Evolutionary conservation across 441 rosid species (phyloP).

Genomic region (Populus trichocarpa): DNA sequence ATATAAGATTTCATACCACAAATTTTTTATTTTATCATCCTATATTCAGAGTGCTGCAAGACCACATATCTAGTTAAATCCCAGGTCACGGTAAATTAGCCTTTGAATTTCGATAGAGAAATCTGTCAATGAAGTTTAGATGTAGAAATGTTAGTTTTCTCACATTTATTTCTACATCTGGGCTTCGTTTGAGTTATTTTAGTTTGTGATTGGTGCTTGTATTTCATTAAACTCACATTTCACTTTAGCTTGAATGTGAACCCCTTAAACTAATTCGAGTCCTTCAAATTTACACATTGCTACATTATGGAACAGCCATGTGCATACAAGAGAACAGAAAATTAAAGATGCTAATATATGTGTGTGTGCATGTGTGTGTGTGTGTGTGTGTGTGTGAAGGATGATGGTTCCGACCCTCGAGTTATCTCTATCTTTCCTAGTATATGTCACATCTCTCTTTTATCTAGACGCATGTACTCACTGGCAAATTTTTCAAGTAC

Average conservation of each 20-base stretch:
- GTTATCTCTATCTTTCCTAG: too few relatives aligned
- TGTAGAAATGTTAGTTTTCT: background rate
- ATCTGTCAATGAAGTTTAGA: background rate
- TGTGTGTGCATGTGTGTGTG: too few relatives aligned
- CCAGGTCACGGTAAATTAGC: background rate
- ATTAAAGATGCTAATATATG: background rate
- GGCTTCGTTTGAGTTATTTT: background rate
- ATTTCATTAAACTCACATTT: background rate
- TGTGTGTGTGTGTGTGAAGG: too few relatives aligned
- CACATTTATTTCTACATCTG: background rate
- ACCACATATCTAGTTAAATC: background rate
- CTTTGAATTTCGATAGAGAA: background rate
- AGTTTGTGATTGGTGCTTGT: background rate
- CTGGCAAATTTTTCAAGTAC: background rate
- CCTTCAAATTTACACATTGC: background rate
- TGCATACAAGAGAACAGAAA: background rate
- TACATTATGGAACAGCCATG: too few relatives aligned
- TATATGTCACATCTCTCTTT: background rate
- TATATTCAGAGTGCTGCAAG: too few relatives aligned
- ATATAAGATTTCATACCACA: background rate
- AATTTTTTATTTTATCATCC: too few relatives aligned
- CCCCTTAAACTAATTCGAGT: background rate
- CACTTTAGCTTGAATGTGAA: background rate
- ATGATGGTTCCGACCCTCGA: too few relatives aligned
- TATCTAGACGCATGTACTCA: too few relatives aligned